A percentile compares a stretch with the other conserved stretches of the same genome.
Conservation (phyloP, 2,329 filamentous ascomycete genomes). For the Xylariales sp. region DNA sequence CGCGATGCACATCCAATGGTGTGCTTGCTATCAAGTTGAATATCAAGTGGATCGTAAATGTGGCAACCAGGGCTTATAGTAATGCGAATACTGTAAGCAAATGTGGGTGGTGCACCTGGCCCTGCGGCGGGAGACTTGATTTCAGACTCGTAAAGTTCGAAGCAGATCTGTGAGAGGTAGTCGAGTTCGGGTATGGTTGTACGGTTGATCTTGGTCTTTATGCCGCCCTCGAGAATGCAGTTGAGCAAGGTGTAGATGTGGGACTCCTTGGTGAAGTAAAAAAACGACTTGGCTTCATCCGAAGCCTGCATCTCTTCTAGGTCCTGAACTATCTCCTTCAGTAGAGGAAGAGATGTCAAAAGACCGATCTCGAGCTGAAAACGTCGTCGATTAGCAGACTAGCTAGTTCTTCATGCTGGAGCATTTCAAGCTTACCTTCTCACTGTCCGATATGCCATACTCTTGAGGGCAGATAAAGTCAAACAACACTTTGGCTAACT, state of each 20-base stretch:
- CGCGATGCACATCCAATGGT: slow-evolving; percentile 93
- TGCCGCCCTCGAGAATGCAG: slow-evolving; percentile 93
- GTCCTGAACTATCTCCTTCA: slow-evolving; percentile 96
- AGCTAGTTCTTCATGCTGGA: too few species aligned
- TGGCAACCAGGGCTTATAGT: slow-evolving; percentile 94
- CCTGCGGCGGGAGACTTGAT: slow-evolving; percentile 50
- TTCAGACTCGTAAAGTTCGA: slow-evolving; percentile 94
- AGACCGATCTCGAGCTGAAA: slow-evolving; percentile 83
- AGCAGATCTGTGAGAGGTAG: slow-evolving; percentile 95
- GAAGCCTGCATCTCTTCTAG: slow-evolving; percentile 92
- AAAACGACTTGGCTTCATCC: slow-evolving; percentile 89
- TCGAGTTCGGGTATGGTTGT: slow-evolving; percentile 95
- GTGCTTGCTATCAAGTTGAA: slow-evolving; percentile 93
- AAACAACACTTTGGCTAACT: slow-evolving; percentile 88
- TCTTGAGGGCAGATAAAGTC: slow-evolving; percentile 98
- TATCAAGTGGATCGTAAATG: slow-evolving; percentile 91
- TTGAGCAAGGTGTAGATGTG: slow-evolving; percentile 98
- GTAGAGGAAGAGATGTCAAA: slow-evolving; percentile 83
- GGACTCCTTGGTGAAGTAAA: slow-evolving; percentile 99
- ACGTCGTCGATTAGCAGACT: too few species aligned
- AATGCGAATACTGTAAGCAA: slow-evolving; percentile 94
- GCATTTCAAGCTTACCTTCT: too few species aligned
- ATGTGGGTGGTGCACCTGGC: slow-evolving; percentile 61
- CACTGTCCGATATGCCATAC: slow-evolving; percentile 90
- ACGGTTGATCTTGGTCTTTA: slow-evolving; percentile 93